These are phyloP conservation scores for Pseudogymnoascus sp. DNA, from an alignment of 2,329 filamentous ascomycete species.

Conservation along the genomic window DNA sequence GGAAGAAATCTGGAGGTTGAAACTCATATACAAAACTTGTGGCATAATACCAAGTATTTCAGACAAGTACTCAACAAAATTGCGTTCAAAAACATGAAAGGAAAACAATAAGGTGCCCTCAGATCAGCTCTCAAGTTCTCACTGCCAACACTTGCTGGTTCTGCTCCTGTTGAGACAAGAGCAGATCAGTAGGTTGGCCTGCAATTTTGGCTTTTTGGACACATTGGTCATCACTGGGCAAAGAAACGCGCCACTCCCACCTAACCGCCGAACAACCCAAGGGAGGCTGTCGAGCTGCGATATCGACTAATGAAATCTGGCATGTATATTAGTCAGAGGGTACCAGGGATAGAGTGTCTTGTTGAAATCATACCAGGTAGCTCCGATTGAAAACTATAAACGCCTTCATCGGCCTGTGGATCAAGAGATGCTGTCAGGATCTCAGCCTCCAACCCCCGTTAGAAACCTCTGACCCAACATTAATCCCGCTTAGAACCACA, in stretches of 20 bases:
- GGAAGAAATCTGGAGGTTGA: not conserved
- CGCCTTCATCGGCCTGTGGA: slow-evolving; percentile 4
- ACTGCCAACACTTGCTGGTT: slow-evolving; percentile 28
- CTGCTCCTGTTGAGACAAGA: slow-evolving; percentile 16
- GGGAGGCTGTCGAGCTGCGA: not conserved
- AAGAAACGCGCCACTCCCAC: slow-evolving; percentile 16
- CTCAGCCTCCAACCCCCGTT: slow-evolving; percentile 18
- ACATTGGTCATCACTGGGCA: slow-evolving; percentile 31
- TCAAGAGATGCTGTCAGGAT: not conserved
- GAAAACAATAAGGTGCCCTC: slow-evolving; percentile 24
- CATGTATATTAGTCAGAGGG: not conserved
- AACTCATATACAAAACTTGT: not conserved
- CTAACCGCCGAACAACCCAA: slow-evolving; percentile 12
- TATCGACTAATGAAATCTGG: not conserved
- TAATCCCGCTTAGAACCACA: slow-evolving; percentile 14
- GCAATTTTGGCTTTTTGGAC: slow-evolving; percentile 33
- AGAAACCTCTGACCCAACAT: slow-evolving; percentile 14
- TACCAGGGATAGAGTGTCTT: not conserved
- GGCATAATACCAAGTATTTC: not conserved
- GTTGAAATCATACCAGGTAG: slow-evolving; percentile 21
- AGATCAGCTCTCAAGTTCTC: slow-evolving; percentile 34
- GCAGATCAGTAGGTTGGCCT: slow-evolving; percentile 27
- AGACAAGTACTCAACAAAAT: not conserved
- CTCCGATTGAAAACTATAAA: slow-evolving; percentile 33
- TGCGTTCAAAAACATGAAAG: not conserved